Conservation (phyloP, 2,329 filamentous ascomycete genomes). For the Diaporthe sp. region DNA sequence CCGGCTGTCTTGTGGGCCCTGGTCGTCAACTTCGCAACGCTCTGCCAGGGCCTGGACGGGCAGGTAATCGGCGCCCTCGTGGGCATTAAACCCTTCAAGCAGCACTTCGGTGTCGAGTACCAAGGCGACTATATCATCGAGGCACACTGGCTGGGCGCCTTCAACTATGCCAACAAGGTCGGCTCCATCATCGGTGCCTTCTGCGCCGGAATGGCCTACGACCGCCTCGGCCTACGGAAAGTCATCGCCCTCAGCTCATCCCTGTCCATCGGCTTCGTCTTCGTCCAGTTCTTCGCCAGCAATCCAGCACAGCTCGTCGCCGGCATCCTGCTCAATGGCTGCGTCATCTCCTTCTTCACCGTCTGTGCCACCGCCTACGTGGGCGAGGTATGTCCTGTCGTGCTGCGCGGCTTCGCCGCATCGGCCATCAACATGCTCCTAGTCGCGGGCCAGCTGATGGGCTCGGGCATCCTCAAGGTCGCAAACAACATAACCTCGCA, state of each 20-base stretch:
- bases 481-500: slow-evolving; percentile 17
- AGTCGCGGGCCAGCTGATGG: slow-evolving; percentile 51
- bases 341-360: slow-evolving; percentile 60
- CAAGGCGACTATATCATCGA: slow-evolving; percentile 22
- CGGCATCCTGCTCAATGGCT: slow-evolving; percentile 61
- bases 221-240: slow-evolving; percentile 46
- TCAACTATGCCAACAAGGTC: slow-evolving; percentile 38
- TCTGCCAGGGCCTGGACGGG: slow-evolving; percentile 35
- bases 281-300: slow-evolving; percentile 61
- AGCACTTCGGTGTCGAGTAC: slow-evolving; percentile 22
- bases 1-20: slow-evolving; percentile 37
- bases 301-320: slow-evolving; percentile 57
- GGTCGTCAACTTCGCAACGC: slow-evolving; percentile 32
- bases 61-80: slow-evolving; percentile 35
- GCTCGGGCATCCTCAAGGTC: slow-evolving; percentile 37
- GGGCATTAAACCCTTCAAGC: slow-evolving; percentile 30
- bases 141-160: slow-evolving; percentile 36
- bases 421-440: slow-evolving; percentile 51
- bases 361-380: slow-evolving; percentile 52
- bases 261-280: slow-evolving; percentile 55
- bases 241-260: slow-evolving; percentile 47
- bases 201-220: slow-evolving; percentile 34
- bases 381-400: slow-evolving; percentile 50
- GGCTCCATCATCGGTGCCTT: slow-evolving; percentile 37
- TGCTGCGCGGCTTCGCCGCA: slow-evolving; percentile 49